These are phyloP conservation scores for Canavalia ensiformis DNA, from an alignment of 306 rosid species.

Conservation along the genomic window DNA sequence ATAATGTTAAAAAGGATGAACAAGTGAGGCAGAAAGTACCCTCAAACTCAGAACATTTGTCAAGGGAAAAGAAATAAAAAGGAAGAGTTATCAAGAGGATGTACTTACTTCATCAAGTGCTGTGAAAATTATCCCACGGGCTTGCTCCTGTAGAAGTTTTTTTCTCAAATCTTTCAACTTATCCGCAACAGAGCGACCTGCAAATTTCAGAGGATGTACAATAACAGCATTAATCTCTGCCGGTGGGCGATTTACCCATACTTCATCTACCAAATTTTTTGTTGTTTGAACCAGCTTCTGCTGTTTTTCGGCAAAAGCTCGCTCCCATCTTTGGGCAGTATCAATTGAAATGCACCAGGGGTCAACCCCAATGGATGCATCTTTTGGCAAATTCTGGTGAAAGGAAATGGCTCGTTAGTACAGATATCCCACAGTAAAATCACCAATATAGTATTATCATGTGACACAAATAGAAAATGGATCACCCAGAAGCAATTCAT, in stretches of 20 bases:
- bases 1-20: conserved; percentile 25
- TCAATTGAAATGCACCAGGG: conserved; percentile 94
- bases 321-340: conserved; percentile 88
- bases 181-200: conserved; percentile 84
- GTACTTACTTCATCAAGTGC: conserved; percentile 89
- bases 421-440: conserved; percentile 21
- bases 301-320: conserved; percentile 66
- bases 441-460: conserved; percentile 23
- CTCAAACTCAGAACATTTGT: conserved; percentile 2
- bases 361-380: conserved; percentile 85
- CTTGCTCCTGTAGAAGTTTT: conserved; percentile 67
- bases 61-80: conserved; percentile 5
- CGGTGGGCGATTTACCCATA: conserved; percentile 81
- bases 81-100: conserved; percentile 21
- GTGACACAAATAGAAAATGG: conserved; percentile 27
- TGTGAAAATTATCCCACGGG: conserved; percentile 75
- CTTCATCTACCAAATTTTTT: conserved; percentile 92
- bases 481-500: conserved; percentile 16
- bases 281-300: conserved; percentile 88
- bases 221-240: conserved; percentile 66
- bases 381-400: conserved; percentile 73
- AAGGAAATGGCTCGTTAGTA: conserved; percentile 45
- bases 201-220: conserved; percentile 74
- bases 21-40: conserved; percentile 22
- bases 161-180: conserved; percentile 82